Conservation (phyloP, 2,329 filamentous ascomycete genomes). For the Tolypocladium inflatum region DNA sequence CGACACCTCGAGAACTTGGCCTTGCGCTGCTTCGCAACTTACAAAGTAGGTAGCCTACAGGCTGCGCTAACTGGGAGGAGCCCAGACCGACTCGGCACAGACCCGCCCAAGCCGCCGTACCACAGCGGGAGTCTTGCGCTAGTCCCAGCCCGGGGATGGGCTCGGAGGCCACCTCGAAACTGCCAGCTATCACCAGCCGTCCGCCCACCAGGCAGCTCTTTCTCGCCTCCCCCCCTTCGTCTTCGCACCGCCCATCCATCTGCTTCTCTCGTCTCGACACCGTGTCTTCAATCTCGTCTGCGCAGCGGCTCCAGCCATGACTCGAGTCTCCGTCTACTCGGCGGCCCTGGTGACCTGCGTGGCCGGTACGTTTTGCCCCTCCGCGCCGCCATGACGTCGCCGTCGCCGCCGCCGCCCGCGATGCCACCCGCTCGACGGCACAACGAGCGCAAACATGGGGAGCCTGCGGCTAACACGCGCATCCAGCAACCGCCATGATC, state of each 20-base stretch:
- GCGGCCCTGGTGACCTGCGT: constrained; percentile 31
- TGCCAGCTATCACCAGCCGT: not conserved
- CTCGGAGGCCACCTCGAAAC: not conserved
- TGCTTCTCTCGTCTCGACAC: not conserved
- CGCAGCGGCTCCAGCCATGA: constrained; percentile 22
- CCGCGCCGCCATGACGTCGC: constrained; percentile 15
- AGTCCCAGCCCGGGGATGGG: not conserved
- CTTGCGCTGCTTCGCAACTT: not conserved
- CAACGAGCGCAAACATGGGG: not conserved
- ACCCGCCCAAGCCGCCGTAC: no score
- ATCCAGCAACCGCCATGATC: constrained; percentile 59
- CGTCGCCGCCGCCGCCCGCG: not conserved
- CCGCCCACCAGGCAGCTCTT: not conserved
- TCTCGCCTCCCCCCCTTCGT: not conserved
- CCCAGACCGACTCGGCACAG: no score
- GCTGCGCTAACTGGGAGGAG: not conserved
- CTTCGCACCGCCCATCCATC: not conserved
- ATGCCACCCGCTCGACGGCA: not conserved
- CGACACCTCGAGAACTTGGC: not conserved
- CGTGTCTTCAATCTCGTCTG: not conserved
- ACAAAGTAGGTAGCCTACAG: no score
- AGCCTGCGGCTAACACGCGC: constrained; percentile 18
- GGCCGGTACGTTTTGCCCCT: constrained; percentile 26
- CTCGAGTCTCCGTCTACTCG: constrained; percentile 32
- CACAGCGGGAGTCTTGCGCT: not conserved